Base-by-base conservation (phyloP, 768 basidiomycete genomes). In the Crucibulum laeve region DNA sequence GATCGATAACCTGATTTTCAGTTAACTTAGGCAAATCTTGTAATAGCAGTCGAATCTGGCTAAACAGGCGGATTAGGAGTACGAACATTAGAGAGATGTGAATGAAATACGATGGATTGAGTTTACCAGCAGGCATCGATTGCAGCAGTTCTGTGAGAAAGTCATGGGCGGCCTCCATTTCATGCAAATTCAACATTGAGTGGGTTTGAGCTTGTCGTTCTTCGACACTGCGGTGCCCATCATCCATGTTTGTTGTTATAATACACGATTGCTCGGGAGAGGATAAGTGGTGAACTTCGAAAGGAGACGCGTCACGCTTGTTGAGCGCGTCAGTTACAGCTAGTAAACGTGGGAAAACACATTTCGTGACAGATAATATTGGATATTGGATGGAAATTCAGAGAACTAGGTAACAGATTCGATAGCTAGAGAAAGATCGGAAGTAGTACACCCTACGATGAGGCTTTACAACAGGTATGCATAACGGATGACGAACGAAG, bases 1-100 rank as follows among this genome's bases (percentile, higher is more conserved):
- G 60, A 23, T 64, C 61, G 19, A 60, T 55, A 10, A 86, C 46
- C 34, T 82, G 69, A 7, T 64, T 58, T 52, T 82, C 81, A 1
- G 70, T 69, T 23, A 64, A 39, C 41, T 62, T 67, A 7, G 80
- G 80, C 6, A 85, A 69, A 14, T 49, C 58, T 3, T 60, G 52
- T 18, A 79, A 55, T 41, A 82, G 53, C n/a, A 63, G 59, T 45
- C 68, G 55, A 39, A 64, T 61, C 43, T 70, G 64, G 19, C 72
- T 74, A 45, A 7, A 37, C 10, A 36, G 14, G 10, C 5, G 7
- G 11, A 18, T 7, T 40, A 21, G 10, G 7, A 7, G 18, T 7
- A n/a, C 19, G 18, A 37, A 14, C 35, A 8, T 37, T 7, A 8
- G 35, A 25, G 24, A 24, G 8, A 18, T 22, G 7, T 14, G 40